Evolutionary conservation across 129 eudicot species (phyloP).

Genomic region (Tanacetum coccineum): DNA sequence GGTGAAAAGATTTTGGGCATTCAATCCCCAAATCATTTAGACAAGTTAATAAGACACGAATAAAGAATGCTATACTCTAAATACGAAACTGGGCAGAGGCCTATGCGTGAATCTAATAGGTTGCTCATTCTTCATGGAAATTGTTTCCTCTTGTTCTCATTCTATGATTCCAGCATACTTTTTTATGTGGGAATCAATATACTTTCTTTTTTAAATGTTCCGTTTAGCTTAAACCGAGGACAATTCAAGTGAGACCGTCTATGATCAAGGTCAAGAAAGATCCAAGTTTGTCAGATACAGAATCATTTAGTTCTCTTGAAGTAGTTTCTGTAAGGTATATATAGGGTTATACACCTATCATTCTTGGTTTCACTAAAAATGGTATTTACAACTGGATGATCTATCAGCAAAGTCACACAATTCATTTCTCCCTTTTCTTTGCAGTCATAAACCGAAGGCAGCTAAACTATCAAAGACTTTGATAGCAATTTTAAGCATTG

Average conservation of each 20-base stretch:
- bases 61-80: no score
- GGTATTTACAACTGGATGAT: background rate
- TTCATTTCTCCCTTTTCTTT: background rate
- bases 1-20: no score
- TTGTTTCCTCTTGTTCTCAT: background rate
- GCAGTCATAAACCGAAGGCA: conserved; percentile 55
- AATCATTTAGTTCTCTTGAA: conserved; percentile 57
- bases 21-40: no score
- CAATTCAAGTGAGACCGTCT: conserved; percentile 64
- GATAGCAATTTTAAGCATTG: conserved; percentile 60
- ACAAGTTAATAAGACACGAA: no score
- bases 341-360: background rate
- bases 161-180: background rate
- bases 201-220: background rate
- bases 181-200: conserved; percentile 3
- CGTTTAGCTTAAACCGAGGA: conserved; percentile 41
- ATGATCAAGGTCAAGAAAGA: conserved; percentile 70
- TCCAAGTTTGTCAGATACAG: conserved; percentile 19
- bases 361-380: background rate
- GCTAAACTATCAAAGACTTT: conserved; percentile 46
- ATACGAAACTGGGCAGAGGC: background rate
- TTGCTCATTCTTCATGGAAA: conserved; percentile 7
- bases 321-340: conserved; percentile 54
- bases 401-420: background rate
- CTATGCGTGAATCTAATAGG: background rate